Percentiles rank a stretch among this genome's conserved stretches.
Conservation (phyloP, 176 grass and related monocot species). For the sorghum (Sorghum bicolor) region Sorghum_bicolor_NCBIv3 NC_012871.2:72653501-72654000, state of each 20-base stretch:
- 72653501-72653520: background rate
- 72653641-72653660: background rate
- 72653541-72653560: background rate
- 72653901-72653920: background rate
- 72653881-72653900: background rate
- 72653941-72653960: background rate
- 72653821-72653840: background rate
- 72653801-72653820: background rate
- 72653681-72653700: background rate
- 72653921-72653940: background rate
- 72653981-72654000: background rate
- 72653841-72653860: background rate
- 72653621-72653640: background rate
- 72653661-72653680: background rate
- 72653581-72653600: background rate
- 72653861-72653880: background rate
- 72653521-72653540: background rate
- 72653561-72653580: background rate
- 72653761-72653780: background rate
- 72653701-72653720: background rate
- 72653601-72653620: background rate
- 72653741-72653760: background rate
- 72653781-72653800: too few relatives aligned
- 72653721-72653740: background rate
- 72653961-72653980: background rate